Conservation (phyloP, 768 basidiomycete genomes). For the Fistulinella prunicolor region DNA sequence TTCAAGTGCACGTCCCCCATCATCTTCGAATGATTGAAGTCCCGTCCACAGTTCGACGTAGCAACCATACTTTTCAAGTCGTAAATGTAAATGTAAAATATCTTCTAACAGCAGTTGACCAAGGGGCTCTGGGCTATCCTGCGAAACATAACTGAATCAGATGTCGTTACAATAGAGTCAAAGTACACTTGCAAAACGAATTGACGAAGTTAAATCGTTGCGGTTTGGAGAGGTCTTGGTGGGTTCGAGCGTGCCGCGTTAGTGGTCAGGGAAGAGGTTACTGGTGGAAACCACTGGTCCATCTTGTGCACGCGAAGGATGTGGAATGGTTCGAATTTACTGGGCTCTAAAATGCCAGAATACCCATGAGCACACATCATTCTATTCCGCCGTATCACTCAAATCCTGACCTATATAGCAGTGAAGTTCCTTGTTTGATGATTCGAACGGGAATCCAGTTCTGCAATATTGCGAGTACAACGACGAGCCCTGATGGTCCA, state of each 20-base stretch:
- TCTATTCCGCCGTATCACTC: conserved; percentile 36
- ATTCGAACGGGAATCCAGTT: conserved; percentile 50
- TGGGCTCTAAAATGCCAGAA: conserved; percentile 12
- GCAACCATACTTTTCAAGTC: conserved; percentile 23
- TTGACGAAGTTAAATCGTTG: conserved; percentile 21
- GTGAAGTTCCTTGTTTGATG: conserved; percentile 43
- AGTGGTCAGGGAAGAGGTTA: conserved; percentile 34
- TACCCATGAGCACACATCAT: background rate
- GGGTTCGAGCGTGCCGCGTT: conserved; percentile 20
- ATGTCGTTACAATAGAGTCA: background rate
- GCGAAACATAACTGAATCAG: background rate
- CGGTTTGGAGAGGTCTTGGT: conserved; percentile 6
- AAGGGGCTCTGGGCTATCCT: conserved; percentile 14
- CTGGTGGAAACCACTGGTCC: conserved; percentile 26
- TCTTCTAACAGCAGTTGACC: conserved; percentile 33
- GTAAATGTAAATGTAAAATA: conserved; percentile 13
- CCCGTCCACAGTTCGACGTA: conserved; percentile 45
- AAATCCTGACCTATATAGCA: conserved; percentile 37
- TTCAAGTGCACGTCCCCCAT: conserved; percentile 35
- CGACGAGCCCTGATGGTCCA: conserved; percentile 31
- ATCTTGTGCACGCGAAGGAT: conserved; percentile 40
- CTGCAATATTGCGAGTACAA: conserved; percentile 33
- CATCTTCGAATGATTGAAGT: conserved; percentile 42
- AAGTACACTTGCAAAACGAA: conserved; percentile 24
- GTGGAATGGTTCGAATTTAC: conserved; percentile 44